Percentiles rank a stretch among this genome's conserved stretches.
Conservation (phyloP, 106 monocot species). For the Phalaenopsis equestris region DNA sequence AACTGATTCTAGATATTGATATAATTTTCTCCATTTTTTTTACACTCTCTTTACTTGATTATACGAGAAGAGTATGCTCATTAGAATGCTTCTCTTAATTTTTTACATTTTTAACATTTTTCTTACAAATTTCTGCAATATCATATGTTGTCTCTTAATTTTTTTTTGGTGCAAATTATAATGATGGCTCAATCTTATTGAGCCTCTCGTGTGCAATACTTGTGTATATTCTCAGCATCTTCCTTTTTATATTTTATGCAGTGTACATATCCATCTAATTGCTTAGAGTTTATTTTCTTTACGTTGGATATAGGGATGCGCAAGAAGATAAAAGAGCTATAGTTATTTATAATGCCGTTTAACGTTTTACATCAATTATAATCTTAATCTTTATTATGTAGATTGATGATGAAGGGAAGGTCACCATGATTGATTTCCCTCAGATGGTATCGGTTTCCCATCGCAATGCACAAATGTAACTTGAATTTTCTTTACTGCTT, state of each 20-base stretch:
- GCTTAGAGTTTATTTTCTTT: too few species aligned
- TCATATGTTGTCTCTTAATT: neutral
- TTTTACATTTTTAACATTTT: neutral
- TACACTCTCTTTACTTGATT: neutral
- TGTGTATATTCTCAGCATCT: neutral
- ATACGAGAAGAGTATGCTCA: neutral
- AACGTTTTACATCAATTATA: neutral
- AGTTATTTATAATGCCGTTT: neutral
- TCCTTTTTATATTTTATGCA: neutral
- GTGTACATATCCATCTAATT: too few species aligned
- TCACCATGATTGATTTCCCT: conserved; percentile 99
- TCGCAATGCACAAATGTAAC: conserved; percentile 93
- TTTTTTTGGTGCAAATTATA: too few species aligned
- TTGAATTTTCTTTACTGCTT: neutral
- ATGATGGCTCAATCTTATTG: neutral
- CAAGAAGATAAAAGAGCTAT: neutral
- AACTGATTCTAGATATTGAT: too few species aligned
- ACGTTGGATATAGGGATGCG: neutral
- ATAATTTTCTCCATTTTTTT: neutral
- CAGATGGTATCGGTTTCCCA: conserved; percentile 99
- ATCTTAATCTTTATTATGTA: conserved; percentile 15
- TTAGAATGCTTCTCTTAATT: neutral
- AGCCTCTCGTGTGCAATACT: neutral
- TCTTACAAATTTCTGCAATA: neutral
- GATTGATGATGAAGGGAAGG: conserved; percentile 87